These are phyloP conservation scores for Cryptococcus wingfieldii DNA, from an alignment of 1,284 basidiomycete species.

Conservation along the genomic window DNA sequence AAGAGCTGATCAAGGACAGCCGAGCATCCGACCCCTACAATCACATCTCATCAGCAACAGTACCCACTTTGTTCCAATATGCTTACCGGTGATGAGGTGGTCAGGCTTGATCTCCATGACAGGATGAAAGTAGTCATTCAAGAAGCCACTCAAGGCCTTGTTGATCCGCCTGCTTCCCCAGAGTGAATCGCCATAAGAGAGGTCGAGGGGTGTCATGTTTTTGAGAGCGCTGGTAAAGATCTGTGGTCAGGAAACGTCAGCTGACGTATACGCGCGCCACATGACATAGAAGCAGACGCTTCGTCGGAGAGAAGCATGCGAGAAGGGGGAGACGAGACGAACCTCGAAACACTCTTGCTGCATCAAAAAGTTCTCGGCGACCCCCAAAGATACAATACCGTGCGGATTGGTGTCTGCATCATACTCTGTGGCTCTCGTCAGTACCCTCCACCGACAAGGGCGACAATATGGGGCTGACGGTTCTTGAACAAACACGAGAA, in stretches of 20 bases:
- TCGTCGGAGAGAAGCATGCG: background rate
- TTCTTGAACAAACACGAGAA: slow-evolving; percentile 46
- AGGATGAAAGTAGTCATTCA: slow-evolving; percentile 41
- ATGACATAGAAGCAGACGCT: background rate
- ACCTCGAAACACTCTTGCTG: slow-evolving; percentile 42
- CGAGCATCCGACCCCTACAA: slow-evolving; percentile 38
- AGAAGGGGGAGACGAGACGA: background rate
- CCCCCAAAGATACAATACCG: slow-evolving; percentile 50
- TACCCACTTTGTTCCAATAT: background rate
- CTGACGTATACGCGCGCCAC: background rate
- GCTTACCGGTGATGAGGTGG: slow-evolving; percentile 38
- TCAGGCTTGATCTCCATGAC: slow-evolving; percentile 33
- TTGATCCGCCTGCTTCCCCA: slow-evolving; percentile 45
- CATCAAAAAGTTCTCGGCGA: slow-evolving; percentile 50
- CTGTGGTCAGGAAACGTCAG: slow-evolving; percentile 8
- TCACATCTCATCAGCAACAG: background rate
- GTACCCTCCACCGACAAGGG: background rate
- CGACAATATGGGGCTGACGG: slow-evolving; percentile 25
- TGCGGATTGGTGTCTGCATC: slow-evolving; percentile 41
- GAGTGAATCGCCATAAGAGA: slow-evolving; percentile 44
- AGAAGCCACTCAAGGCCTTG: slow-evolving; percentile 34
- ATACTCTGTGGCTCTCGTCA: slow-evolving; percentile 28
- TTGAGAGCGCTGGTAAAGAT: slow-evolving; percentile 41
- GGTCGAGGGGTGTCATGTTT: slow-evolving; percentile 32
- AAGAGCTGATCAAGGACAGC: slow-evolving; percentile 45